Evolutionary conservation across 768 basidiomycete species (phyloP).

Genomic region (Phylloporus sp.): DNA sequence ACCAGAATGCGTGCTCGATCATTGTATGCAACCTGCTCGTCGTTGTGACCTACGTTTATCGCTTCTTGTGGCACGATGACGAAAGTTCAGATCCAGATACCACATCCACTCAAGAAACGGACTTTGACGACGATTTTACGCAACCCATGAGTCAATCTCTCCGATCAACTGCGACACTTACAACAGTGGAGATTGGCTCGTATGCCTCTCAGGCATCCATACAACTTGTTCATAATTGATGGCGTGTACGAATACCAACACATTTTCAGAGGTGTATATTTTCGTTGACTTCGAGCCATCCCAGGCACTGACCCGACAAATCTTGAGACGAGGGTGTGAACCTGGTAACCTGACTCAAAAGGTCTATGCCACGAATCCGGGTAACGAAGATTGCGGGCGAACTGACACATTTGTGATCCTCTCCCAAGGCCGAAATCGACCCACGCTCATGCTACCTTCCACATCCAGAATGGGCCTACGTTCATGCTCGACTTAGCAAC

Average conservation of each 20-base stretch:
- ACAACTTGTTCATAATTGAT: no score
- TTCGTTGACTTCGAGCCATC: no score
- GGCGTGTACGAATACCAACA: no score
- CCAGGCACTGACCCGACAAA: no score
- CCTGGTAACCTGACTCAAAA: no score
- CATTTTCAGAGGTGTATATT: no score
- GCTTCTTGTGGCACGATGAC: not conserved
- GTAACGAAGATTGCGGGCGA: no score
- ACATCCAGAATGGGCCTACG: conserved; percentile 42
- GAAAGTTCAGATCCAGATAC: not conserved
- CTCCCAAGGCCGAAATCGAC: no score
- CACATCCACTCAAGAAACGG: not conserved
- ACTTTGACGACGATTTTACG: conserved; percentile 6
- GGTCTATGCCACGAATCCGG: no score
- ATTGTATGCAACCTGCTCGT: conserved; percentile 18
- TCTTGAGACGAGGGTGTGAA: no score
- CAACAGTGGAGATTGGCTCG: not conserved
- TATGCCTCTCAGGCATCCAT: not conserved
- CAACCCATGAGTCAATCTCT: not conserved
- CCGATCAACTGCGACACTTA: not conserved
- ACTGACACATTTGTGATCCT: no score
- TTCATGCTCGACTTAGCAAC: not conserved
- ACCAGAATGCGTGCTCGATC: conserved; percentile 6
- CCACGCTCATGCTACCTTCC: conserved; percentile 41
- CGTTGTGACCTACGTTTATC: conserved; percentile 16